phyloP scores from a whole-genome alignment of 2,329 filamentous ascomycete species.

The Fusarium subglutinans region DNA sequence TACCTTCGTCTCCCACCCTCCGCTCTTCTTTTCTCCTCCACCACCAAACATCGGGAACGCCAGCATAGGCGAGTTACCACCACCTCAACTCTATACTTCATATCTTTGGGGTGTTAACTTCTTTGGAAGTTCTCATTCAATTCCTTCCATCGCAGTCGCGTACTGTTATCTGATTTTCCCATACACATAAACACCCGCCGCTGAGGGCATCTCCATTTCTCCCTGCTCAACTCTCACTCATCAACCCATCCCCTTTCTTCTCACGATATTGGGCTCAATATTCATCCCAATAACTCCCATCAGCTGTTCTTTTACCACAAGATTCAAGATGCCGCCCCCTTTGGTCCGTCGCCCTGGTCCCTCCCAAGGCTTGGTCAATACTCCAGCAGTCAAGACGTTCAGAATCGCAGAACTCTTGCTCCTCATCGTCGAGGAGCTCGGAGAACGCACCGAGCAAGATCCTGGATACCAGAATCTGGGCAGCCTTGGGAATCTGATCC shows the following conservation, averaged over 20 bases:
- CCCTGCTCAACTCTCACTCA: background rate
- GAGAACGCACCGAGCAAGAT: background rate
- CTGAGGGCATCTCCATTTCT: background rate
- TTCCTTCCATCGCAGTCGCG: background rate
- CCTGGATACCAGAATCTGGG: background rate
- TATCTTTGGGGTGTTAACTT: too few species aligned
- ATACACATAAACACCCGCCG: background rate
- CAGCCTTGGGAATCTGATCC: background rate
- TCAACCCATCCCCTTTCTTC: background rate
- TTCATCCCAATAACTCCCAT: background rate
- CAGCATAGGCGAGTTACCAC: background rate
- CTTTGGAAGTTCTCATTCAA: too few species aligned
- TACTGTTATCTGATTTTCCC: background rate
- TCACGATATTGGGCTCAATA: background rate
- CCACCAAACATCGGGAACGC: background rate
- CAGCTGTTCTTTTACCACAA: too few species aligned
- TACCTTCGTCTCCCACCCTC: background rate
- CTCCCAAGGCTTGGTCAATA: background rate
- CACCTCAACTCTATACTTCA: background rate
- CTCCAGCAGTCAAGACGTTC: background rate
- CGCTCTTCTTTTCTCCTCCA: background rate
- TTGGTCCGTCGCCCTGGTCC: background rate
- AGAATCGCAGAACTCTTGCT: background rate
- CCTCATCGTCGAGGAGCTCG: background rate
- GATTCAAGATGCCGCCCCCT: background rate